Evolutionary conservation across 2,329 filamentous ascomycete species (phyloP), one percentile per base, ranked within the genome.

Genomic region (Talaromyces sp.): DNA sequence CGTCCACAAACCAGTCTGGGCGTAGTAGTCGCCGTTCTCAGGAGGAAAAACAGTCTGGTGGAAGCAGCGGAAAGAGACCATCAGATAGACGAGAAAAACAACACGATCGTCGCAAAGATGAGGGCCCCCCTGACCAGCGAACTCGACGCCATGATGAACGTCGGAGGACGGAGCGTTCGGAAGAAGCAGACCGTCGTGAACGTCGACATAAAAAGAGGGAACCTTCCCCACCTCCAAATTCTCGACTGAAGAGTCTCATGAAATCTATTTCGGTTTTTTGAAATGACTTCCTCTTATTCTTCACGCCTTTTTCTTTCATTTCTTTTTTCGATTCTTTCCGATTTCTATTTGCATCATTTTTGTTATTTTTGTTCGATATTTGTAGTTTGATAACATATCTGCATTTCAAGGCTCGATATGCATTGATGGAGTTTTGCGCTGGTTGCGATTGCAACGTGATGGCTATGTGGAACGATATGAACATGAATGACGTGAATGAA

Each of bases 1-100:
- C 69, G 61, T 77, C 73, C 16, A 70, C 63, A 58, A 68, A 65
- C 55, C 73, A 67, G 51, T 71, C 65, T 60, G 69, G 63, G 2
- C 69, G 72, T 36, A 69, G 72, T 59, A 69, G 72, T 60, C 58
- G 59, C 27, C 61, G 40, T 53, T 63, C 63, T 8, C 63, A 59
- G 1, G 63, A 65, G 31, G 63, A 63, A 30, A 63, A 34, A 51
- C 28, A 33, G 34, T 65, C 63, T 36, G 62, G 61, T 51, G 62
- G 65, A 28, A 63, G 65, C 14, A 63, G 65, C 14, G 53, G 50
- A 62, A 55, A 47, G 28, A 56, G 61, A 53, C 40, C 51, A 12
- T 58, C 59, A 6, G 52, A 59, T n/a, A 58, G 44, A 54, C 54
- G 60, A 63, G 61, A 65, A 33, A 59, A 62, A 61, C 56, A 59